Evolutionary conservation across 1,139 yeast genomes (phyloP).

Genomic region (Groenewaldozyma auringiensis): DNA sequence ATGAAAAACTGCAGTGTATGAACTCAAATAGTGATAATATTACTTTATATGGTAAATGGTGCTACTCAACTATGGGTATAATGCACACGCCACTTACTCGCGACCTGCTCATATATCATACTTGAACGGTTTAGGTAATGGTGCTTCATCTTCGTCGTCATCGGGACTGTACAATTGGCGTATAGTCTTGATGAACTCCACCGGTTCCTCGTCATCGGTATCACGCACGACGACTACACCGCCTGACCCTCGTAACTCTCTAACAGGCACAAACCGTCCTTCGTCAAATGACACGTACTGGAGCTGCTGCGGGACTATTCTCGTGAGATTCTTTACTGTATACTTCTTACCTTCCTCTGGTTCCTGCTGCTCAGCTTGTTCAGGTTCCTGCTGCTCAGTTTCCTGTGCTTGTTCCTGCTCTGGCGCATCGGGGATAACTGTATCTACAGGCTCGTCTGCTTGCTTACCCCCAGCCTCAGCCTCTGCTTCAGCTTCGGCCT

Average conservation of each 20-base stretch:
- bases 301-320: slow-evolving; percentile 89
- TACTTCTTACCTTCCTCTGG: slow-evolving; percentile 39
- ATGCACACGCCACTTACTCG: no score
- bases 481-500: slow-evolving; percentile 19
- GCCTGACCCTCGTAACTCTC: slow-evolving; percentile 67
- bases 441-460: slow-evolving; percentile 24
- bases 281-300: slow-evolving; percentile 72
- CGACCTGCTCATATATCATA: not conserved
- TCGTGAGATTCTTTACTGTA: slow-evolving; percentile 66
- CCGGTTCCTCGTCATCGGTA: slow-evolving; percentile 56
- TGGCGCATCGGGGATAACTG: slow-evolving; percentile 22
- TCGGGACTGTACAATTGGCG: slow-evolving; percentile 55
- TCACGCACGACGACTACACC: slow-evolving; percentile 81
- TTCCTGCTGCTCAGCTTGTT: slow-evolving; percentile 28
- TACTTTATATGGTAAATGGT: no score
- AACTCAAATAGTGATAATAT: no score
- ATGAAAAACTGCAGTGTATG: no score
- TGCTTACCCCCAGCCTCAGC: slow-evolving; percentile 12
- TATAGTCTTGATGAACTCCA: slow-evolving; percentile 70
- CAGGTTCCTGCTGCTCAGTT: slow-evolving; percentile 3
- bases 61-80: no score
- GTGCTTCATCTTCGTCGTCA: slow-evolving; percentile 62
- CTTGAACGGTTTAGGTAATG: slow-evolving; percentile 78
- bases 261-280: slow-evolving; percentile 74
- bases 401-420: slow-evolving; percentile 14